A percentile compares a stretch with the other conserved stretches of the same genome.
Evolutionary conservation across 2,329 filamentous ascomycete genomes (phyloP).

Genomic region (Cordyceps cateniannulata): DNA sequence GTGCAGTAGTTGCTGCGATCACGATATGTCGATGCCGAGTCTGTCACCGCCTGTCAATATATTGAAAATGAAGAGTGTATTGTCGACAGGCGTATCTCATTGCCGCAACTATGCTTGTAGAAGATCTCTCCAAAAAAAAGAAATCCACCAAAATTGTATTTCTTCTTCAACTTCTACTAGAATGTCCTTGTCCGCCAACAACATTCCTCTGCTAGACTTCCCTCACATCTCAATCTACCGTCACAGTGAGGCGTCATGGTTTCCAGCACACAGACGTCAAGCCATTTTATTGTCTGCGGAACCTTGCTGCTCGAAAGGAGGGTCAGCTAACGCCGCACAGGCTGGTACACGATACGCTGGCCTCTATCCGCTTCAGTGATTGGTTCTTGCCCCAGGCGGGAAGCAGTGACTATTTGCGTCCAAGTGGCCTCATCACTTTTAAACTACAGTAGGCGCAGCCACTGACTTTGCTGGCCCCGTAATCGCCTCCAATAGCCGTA

Average conservation of each 20-base stretch:
- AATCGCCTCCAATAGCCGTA: conserved; percentile 9
- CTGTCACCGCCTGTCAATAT: not conserved
- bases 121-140: too few relatives aligned
- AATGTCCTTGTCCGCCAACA: not conserved
- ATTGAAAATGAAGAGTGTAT: not conserved
- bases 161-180: not conserved
- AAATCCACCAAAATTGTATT: not conserved
- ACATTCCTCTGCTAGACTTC: not conserved
- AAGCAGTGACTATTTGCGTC: conserved; percentile 7
- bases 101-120: too few relatives aligned
- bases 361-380: not conserved
- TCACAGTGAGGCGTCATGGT: conserved; percentile 8
- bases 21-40: not conserved
- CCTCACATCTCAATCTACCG: conserved; percentile 10
- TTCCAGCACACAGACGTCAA: conserved; percentile 4
- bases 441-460: not conserved
- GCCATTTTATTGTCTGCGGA: conserved; percentile 4
- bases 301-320: not conserved
- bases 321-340: conserved; percentile 3
- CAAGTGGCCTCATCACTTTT: not conserved
- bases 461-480: not conserved
- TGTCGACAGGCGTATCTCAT: too few relatives aligned
- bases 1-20: not conserved
- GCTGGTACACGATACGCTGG: not conserved
- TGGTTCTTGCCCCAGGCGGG: not conserved